These are phyloP conservation scores for Solanum aculeatissimum DNA, from an alignment of 305 asterid species.

Conservation along the genomic window DNA sequence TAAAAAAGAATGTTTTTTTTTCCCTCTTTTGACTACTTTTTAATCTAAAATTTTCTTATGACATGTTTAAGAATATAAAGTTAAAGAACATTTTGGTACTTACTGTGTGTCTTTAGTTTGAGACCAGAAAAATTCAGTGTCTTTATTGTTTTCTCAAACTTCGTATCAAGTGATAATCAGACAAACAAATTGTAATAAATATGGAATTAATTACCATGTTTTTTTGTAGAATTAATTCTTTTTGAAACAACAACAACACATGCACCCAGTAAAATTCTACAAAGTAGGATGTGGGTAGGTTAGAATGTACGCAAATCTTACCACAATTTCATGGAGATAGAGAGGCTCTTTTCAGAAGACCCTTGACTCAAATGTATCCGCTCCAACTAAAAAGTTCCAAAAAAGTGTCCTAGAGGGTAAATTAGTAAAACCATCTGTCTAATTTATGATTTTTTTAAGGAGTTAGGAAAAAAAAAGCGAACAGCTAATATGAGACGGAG, in stretches of 20 bases:
- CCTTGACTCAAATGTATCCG: no score
- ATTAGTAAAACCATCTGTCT: background rate
- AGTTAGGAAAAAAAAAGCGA: background rate
- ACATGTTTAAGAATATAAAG: background rate
- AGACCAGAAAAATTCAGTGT: no score
- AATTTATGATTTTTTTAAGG: background rate
- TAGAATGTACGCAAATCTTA: no score
- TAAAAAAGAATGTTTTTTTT: background rate
- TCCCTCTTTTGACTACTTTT: background rate
- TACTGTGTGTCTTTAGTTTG: background rate
- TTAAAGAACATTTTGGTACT: background rate
- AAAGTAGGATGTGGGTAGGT: no score
- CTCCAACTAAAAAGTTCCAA: background rate
- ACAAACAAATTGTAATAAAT: no score
- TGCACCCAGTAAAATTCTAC: no score
- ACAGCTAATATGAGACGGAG: background rate
- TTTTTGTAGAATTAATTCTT: background rate
- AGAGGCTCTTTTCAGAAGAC: no score
- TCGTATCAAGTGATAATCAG: no score
- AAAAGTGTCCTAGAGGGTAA: fast-evolving
- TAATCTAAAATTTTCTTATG: background rate
- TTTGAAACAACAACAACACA: background rate
- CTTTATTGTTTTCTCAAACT: no score
- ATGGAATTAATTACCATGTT: no score
- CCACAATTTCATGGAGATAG: no score